Percentiles rank a stretch among this genome's conserved stretches.
phyloP scores from a whole-genome alignment of 208 protist genomes.

The Leishmania tarentolae region DNA sequence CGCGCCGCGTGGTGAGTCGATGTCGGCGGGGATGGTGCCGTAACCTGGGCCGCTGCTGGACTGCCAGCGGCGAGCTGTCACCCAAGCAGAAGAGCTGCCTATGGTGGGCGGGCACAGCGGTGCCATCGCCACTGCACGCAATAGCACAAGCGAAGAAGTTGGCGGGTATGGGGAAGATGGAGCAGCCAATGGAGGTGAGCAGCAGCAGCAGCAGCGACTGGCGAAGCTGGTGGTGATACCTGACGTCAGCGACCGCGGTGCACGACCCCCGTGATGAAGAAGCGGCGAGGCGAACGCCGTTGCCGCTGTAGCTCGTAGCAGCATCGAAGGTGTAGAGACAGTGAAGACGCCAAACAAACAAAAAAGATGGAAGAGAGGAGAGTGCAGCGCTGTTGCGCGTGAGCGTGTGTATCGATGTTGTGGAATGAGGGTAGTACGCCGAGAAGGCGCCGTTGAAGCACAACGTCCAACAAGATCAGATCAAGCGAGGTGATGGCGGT shows the following conservation, averaged over 20 bases:
- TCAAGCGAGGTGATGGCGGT: not conserved
- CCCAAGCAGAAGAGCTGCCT: conserved; percentile 5
- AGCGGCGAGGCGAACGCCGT: not conserved
- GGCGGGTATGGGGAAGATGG: conserved; percentile 2
- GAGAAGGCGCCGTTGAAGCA: not conserved
- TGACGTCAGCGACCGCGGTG: not conserved
- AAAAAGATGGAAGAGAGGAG: not conserved
- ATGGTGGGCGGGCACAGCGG: not conserved
- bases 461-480: not conserved
- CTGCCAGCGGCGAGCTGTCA: conserved; percentile 26
- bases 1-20: conserved; percentile 50
- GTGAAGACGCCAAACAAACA: not conserved
- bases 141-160: not conserved
- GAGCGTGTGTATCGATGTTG: not conserved
- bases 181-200: not conserved
- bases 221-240: not conserved
- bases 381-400: not conserved
- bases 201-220: conserved; percentile 2
- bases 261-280: not conserved
- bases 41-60: conserved; percentile 34
- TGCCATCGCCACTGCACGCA: not conserved
- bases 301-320: not conserved
- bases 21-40: conserved; percentile 67
- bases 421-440: not conserved
- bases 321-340: not conserved